Percentiles rank a stretch among this genome's conserved stretches.
Evolutionary conservation across 305 asterid genomes (phyloP).

Genomic region (Fraxinus sp.): DNA sequence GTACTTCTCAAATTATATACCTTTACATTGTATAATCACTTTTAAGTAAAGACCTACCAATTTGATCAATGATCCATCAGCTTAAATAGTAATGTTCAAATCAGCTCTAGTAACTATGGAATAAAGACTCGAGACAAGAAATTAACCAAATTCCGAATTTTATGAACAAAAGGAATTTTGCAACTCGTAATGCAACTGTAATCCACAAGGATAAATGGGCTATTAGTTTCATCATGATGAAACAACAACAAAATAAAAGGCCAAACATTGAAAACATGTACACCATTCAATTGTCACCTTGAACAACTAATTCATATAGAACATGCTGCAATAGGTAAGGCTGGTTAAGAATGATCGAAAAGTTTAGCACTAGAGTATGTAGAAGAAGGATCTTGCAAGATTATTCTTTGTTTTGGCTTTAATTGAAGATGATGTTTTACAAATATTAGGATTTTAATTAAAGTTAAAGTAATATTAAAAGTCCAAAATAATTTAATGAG

Average conservation of each 20-base stretch:
- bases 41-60: too few species aligned
- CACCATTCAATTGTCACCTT: not conserved
- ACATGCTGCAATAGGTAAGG: not conserved
- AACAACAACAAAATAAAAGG: not conserved
- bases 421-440: too few species aligned
- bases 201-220: not conserved
- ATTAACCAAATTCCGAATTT: not conserved
- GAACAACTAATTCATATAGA: not conserved
- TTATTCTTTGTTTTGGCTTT: too few species aligned
- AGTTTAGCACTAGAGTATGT: not conserved
- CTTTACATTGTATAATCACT: too few species aligned
- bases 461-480: too few species aligned
- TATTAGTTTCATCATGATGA: not conserved
- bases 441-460: too few species aligned
- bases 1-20: too few species aligned
- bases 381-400: not conserved
- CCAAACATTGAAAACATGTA: slow-evolving; percentile 1
- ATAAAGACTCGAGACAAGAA: too few species aligned
- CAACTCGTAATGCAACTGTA: not conserved
- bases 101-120: too few species aligned
- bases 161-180: not conserved
- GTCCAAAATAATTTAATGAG: too few species aligned
- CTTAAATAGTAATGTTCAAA: too few species aligned
- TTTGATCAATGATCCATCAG: too few species aligned
- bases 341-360: not conserved